These are phyloP conservation scores for Barnettozyma botsteinii DNA, from an alignment of 805 yeast genomes.

Conservation along the genomic window DNA sequence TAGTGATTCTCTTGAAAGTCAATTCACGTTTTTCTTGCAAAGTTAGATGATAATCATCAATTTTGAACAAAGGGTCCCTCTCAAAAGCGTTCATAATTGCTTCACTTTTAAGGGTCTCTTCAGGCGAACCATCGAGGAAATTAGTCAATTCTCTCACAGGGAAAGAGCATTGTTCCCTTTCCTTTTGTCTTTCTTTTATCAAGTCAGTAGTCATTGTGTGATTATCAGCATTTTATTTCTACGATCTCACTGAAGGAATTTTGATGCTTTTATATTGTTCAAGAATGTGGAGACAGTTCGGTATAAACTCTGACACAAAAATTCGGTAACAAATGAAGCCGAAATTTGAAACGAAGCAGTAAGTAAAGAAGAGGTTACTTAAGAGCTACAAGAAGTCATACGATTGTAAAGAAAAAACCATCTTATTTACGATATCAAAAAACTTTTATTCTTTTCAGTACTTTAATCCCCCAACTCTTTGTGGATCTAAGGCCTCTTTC, in stretches of 20 bases:
- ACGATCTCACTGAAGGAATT: too few species aligned
- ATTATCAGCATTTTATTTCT: too few species aligned
- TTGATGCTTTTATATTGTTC: neutral
- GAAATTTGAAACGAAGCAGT: neutral
- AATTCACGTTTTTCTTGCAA: constrained; percentile 52
- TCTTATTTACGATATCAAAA: neutral
- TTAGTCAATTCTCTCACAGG: constrained; percentile 41
- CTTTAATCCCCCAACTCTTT: constrained; percentile 7
- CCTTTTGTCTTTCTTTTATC: constrained; percentile 26
- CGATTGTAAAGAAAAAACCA: neutral
- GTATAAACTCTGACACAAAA: neutral
- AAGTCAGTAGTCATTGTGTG: constrained; percentile 9
- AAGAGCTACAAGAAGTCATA: too few species aligned
- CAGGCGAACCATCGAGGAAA: constrained; percentile 45
- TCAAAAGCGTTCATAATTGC: constrained; percentile 50
- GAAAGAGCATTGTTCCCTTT: constrained; percentile 38
- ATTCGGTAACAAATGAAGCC: neutral
- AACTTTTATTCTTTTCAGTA: neutral
- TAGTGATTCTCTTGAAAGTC: constrained; percentile 44
- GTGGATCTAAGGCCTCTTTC: constrained; percentile 3
- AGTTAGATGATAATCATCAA: constrained; percentile 44
- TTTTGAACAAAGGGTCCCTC: constrained; percentile 58
- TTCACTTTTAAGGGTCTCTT: constrained; percentile 40
- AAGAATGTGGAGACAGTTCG: constrained; percentile 1
- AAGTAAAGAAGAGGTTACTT: too few species aligned